Evolutionary conservation across 139 green algal species (phyloP).

Genomic region (Closterium sp.): DNA sequence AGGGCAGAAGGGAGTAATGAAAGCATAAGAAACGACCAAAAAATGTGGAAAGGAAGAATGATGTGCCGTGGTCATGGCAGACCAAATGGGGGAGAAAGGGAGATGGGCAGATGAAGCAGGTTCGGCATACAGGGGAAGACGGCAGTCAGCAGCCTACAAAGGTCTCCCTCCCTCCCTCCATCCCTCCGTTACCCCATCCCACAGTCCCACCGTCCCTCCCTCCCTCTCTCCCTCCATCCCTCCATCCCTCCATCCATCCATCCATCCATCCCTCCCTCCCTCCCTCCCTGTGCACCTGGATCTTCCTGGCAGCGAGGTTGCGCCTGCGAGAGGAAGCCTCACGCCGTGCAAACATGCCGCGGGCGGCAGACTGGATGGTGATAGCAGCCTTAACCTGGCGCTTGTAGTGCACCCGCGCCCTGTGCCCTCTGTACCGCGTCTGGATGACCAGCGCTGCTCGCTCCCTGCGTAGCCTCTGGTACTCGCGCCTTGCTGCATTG

Average conservation of each 20-base stretch:
- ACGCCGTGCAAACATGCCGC: conserved; percentile 41
- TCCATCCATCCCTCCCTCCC: too few relatives aligned
- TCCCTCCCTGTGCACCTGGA: conserved; percentile 19
- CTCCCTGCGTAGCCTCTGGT: conserved; percentile 25
- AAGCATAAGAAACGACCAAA: background rate
- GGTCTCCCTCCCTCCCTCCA: too few relatives aligned
- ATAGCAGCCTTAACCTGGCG: conserved; percentile 23
- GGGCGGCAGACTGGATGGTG: conserved; percentile 31
- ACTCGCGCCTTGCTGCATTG: conserved; percentile 35
- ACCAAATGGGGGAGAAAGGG: too few relatives aligned
- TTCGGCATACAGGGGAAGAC: too few relatives aligned
- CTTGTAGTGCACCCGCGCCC: background rate
- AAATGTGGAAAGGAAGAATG: too few relatives aligned
- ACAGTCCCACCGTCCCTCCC: too few relatives aligned
- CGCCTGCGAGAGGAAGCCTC: conserved; percentile 34
- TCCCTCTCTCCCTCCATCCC: too few relatives aligned
- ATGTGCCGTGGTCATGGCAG: too few relatives aligned
- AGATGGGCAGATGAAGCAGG: too few relatives aligned
- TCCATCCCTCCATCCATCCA: too few relatives aligned
- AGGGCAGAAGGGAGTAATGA: background rate
- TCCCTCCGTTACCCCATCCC: too few relatives aligned
- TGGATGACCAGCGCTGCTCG: conserved; percentile 47
- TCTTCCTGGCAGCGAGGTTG: conserved; percentile 56
- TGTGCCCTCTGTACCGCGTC: conserved; percentile 5
- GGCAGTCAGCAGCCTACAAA: too few relatives aligned